These are phyloP conservation scores for Thielaviopsis populi DNA, from an alignment of 2,329 filamentous ascomycete species.

Conservation along the genomic window DNA sequence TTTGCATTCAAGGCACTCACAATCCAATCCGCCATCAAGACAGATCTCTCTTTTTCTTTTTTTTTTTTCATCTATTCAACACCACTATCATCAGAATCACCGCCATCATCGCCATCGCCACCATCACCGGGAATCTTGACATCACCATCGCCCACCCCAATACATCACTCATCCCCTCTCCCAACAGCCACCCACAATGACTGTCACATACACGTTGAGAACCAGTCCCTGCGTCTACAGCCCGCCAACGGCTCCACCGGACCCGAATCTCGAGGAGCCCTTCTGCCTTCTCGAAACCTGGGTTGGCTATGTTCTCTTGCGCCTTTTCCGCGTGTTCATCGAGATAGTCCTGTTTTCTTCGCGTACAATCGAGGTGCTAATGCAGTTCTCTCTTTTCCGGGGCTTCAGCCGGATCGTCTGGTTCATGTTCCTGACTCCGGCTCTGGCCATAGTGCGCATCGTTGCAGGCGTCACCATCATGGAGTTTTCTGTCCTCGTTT, in stretches of 20 bases:
- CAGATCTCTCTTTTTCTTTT: too few relatives aligned
- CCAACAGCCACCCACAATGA: neutral
- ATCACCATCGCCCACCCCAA: neutral
- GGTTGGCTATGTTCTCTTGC: slow-evolving; percentile 9
- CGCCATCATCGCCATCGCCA: neutral
- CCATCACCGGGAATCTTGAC: neutral
- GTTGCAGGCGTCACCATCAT: slow-evolving; percentile 10
- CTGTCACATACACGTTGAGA: slow-evolving; percentile 1
- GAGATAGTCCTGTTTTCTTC: slow-evolving; percentile 11
- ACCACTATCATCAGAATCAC: neutral
- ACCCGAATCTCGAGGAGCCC: slow-evolving; percentile 1
- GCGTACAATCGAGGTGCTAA: slow-evolving; percentile 2
- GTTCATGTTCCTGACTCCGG: neutral
- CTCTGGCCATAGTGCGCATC: slow-evolving; percentile 3
- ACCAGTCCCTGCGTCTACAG: slow-evolving; percentile 4
- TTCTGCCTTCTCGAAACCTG: slow-evolving; percentile 15
- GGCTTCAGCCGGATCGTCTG: neutral
- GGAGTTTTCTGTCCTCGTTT: slow-evolving; percentile 11
- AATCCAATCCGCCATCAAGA: neutral
- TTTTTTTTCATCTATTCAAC: neutral
- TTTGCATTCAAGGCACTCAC: neutral
- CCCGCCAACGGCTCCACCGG: neutral
- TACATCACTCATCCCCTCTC: neutral
- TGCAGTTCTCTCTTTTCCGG: slow-evolving; percentile 6
- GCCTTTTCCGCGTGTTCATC: slow-evolving; percentile 9